These are phyloP conservation scores for Phytophthora agathidicida DNA, from an alignment of 352 stramenopile genomes.

Conservation along the genomic window DNA sequence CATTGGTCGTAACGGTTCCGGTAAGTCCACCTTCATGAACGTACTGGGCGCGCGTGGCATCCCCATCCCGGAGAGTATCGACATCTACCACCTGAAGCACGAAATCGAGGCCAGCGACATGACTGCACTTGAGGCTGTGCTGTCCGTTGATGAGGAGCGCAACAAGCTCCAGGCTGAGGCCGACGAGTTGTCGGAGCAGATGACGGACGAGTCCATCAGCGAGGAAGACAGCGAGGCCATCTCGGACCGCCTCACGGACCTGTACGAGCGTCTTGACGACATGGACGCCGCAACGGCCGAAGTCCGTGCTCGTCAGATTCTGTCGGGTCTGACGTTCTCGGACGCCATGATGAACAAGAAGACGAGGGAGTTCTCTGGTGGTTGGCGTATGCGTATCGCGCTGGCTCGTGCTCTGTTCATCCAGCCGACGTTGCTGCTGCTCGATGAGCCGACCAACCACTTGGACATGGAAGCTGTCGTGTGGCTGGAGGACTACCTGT, in stretches of 20 bases:
- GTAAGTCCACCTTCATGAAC: constrained; percentile 98
- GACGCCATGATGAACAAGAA: constrained; percentile 95
- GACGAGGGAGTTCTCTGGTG: constrained; percentile 94
- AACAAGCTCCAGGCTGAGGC: constrained; percentile 93
- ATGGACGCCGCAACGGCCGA: constrained; percentile 95
- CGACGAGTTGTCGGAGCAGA: constrained; percentile 92
- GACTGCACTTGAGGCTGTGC: constrained; percentile 95
- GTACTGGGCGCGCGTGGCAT: constrained; percentile 94
- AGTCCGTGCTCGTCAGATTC: constrained; percentile 92
- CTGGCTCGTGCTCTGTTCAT: constrained; percentile 98
- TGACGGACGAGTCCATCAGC: constrained; percentile 87
- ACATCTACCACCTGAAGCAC: constrained; percentile 97
- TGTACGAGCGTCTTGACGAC: constrained; percentile 96
- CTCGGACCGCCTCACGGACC: constrained; percentile 92
- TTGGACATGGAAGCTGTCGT: constrained; percentile 98
- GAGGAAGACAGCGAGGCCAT: constrained; percentile 87
- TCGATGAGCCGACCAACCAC: constrained; percentile 96
- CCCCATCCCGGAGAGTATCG: constrained; percentile 95
- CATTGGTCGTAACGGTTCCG: constrained; percentile 96
- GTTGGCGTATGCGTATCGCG: constrained; percentile 97
- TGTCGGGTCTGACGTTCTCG: constrained; percentile 96
- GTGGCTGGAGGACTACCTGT: constrained; percentile 98
- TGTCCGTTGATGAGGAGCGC: constrained; percentile 95
- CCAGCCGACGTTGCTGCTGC: constrained; percentile 93
- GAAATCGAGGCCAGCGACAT: constrained; percentile 96